Base-by-base conservation (phyloP, 1,284 basidiomycete genomes). In the Malassezia sympodialis region DNA sequence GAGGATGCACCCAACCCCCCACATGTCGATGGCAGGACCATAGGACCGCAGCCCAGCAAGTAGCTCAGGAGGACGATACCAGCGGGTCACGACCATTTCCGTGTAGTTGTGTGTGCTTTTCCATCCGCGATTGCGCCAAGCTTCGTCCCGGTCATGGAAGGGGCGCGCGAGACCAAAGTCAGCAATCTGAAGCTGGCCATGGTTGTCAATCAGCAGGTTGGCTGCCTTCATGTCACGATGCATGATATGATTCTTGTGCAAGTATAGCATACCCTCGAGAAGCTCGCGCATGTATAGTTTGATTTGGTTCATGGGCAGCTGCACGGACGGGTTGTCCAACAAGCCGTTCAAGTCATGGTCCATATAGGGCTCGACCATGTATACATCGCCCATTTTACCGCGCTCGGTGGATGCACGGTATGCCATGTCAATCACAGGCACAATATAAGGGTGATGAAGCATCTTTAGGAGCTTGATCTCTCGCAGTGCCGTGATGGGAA, bases 341-440 rank as follows among this genome's bases (percentile, higher is more conserved):
- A 98, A 76, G 1, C 94, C 94, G 11, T 91, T 90, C 23, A 99
- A 82, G 77, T 99, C 93, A 72, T 99, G 94, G 68, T 96, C 93
- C 90, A 96, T 96, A 77, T 94, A 98, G 0, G 93, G 93, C 72
- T 96, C 96, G 30, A 96, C 91, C 91, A 98, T 96, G 77, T 88
- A 96, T 17, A 81, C 78, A 47, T 79, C 79, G 45, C 90, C 80
- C 41, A 84, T 82, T 55, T 66, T 62, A 43, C 69, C 65, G 12
- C 66, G 46, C 48, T 68, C 66, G 19, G 56, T 50, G 1, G 59
- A 49, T 1, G 67, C 63, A 4, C 58, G 56, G 30, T 79, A 79
- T 1, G 96, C 90, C 85, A 98, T 94, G 75, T 96, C 90, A 52
- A 90, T 76, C 41, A 96, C 83, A 24, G 89, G 81, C 2, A 98